Base-by-base conservation (phyloP, 495 filamentous ascomycete species). In the Filosporella fistucella region DNA sequence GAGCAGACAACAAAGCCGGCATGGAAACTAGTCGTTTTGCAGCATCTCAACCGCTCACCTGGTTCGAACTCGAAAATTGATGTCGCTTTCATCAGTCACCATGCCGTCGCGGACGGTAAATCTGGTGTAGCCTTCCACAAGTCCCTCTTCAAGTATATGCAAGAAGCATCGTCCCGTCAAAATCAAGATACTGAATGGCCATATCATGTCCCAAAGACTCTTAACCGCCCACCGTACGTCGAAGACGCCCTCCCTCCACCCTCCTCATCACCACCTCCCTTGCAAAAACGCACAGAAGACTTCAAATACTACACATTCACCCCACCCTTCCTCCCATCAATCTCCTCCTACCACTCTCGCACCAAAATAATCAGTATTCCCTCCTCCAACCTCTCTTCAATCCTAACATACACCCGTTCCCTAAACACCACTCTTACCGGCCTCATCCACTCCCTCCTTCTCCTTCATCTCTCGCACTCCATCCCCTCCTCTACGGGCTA, bases 1-100 rank as follows among this genome's bases (percentile, higher is more conserved):
- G 46, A 58, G n/a, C 40, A 35, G 32, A 33, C 41, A 17, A 21
- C 28, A 6, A 55, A 48, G 34, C 60, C 58, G 12, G 49, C 49
- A 10, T 63, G 59, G 62, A 62, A 54, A 41, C 36, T 64, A 1
- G n/a, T 47, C 18, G 45, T 62, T 20, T 16, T 62, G 11, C 26
- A 14, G 3, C 46, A 54, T n/a, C 34, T 57, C 16, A 16, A n/a
- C n/a, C 18, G 28, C 3, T 16, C 45, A 11, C 28, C 24, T 10
- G 24, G 12, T 17, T 23, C 34, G 9, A 41, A 13, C 14, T 8
- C 22, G n/a, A 38, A 26, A 45, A 17, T 62, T 23, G 58, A 64
- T 33, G 26, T 64, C 7, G 24, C 52, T 14, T 54, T 56, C 36
- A 26, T 46, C 38, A 56, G 38, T 45, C 51, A 60, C 35, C 61